These are phyloP conservation scores for Phialophora macrospora DNA, from an alignment of 2,329 filamentous ascomycete genomes.

Conservation along the genomic window DNA sequence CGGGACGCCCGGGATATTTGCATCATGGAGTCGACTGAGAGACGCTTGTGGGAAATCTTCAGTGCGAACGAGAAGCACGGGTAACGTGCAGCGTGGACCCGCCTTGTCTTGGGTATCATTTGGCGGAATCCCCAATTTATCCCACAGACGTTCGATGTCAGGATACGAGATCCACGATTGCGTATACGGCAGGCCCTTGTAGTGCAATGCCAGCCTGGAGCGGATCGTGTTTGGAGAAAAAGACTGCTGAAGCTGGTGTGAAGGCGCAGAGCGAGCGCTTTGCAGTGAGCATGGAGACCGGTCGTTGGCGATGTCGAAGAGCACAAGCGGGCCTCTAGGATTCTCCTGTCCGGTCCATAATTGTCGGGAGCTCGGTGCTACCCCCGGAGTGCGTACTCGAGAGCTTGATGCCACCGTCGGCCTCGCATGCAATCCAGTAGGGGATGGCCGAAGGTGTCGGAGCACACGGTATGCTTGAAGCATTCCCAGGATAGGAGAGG, in stretches of 20 bases:
- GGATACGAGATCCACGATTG: conserved; percentile 23
- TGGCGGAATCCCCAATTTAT: conserved; percentile 12
- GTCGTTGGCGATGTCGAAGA: conserved; percentile 20
- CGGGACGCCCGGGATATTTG: conserved; percentile 1
- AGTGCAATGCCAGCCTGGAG: conserved; percentile 21
- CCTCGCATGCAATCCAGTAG: not conserved
- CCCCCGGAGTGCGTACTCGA: not conserved
- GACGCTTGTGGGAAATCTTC: not conserved
- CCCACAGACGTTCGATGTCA: conserved; percentile 20
- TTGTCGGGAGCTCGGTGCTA: not conserved
- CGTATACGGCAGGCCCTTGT: conserved; percentile 17
- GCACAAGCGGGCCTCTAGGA: conserved; percentile 2
- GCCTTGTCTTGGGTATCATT: not conserved
- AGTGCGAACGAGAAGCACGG: conserved; percentile 16
- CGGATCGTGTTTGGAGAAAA: conserved; percentile 27
- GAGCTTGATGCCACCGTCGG: not conserved
- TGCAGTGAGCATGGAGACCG: conserved; percentile 4
- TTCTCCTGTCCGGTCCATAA: not conserved
- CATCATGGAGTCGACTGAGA: not conserved
- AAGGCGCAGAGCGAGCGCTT: not conserved
- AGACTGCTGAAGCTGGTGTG: not conserved
- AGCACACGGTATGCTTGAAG: not conserved
- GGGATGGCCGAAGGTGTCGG: not conserved
- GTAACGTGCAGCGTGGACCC: conserved; percentile 14
- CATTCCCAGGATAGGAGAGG: not conserved